These are phyloP conservation scores for Adansonia grandidieri DNA, from an alignment of 441 rosid species.

Conservation along the genomic window DNA sequence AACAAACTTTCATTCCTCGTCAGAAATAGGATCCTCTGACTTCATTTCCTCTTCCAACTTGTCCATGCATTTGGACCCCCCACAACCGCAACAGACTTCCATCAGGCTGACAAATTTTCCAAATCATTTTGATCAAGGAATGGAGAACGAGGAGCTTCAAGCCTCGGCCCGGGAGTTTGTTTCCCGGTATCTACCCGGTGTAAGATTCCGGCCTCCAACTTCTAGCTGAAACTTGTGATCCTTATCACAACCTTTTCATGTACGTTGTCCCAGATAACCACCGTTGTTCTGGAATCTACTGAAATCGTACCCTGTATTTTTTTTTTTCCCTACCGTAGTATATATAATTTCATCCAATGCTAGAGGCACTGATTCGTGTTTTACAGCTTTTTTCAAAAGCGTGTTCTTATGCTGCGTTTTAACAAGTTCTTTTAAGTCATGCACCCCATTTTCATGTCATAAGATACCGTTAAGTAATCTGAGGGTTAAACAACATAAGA, in stretches of 20 bases:
- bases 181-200: slow-evolving; percentile 50
- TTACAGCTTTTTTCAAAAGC: not conserved
- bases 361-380: not conserved
- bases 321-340: not conserved
- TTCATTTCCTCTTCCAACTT: slow-evolving; percentile 34
- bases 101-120: slow-evolving; percentile 31
- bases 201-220: slow-evolving; percentile 37
- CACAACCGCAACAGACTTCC: slow-evolving; percentile 28
- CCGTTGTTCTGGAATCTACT: not conserved
- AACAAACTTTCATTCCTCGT: slow-evolving; percentile 8
- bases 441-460: not conserved
- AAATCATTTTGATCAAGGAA: slow-evolving; percentile 33
- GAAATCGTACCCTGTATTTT: not conserved
- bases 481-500: not conserved
- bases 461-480: not conserved
- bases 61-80: slow-evolving; percentile 35
- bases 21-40: slow-evolving; percentile 26
- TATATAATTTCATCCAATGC: not conserved
- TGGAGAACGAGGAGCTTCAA: slow-evolving; percentile 45
- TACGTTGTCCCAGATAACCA: not conserved
- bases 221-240: slow-evolving; percentile 28
- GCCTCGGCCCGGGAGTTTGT: slow-evolving; percentile 51
- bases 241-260: not conserved
- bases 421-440: not conserved
- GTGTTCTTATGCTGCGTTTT: not conserved